Conservation (phyloP, 2,329 filamentous ascomycete genomes). For the Arthroderma sp. region DNA sequence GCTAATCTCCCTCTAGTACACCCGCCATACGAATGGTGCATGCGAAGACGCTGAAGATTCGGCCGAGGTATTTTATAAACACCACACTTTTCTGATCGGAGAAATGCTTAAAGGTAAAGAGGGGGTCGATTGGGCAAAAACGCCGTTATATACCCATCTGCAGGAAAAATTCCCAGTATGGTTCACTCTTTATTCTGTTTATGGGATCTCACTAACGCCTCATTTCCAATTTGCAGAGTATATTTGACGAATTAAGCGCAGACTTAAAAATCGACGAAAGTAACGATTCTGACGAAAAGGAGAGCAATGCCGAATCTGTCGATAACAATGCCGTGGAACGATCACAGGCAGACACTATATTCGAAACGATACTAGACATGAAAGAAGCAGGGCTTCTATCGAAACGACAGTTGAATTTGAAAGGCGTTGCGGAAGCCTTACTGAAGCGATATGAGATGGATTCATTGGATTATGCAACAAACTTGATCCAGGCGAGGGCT, state of each 20-base stretch:
- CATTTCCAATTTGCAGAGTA: no score
- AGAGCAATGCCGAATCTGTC: slow-evolving; percentile 3
- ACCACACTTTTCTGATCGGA: slow-evolving; percentile 33
- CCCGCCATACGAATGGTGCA: slow-evolving; percentile 28
- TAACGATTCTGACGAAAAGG: slow-evolving; percentile 10
- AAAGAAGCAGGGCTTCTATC: slow-evolving; percentile 28
- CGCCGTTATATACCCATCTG: slow-evolving; percentile 32
- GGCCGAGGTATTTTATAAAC: slow-evolving; percentile 33
- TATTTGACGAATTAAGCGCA: no score
- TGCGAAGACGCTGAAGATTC: slow-evolving; percentile 34
- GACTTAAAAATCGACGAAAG: not conserved
- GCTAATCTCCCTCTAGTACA: slow-evolving; percentile 20
- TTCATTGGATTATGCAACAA: slow-evolving; percentile 22
- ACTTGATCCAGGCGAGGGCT: slow-evolving; percentile 24
- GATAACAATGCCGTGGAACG: slow-evolving; percentile 15
- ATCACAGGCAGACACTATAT: slow-evolving; percentile 25
- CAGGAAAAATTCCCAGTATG: slow-evolving; percentile 30
- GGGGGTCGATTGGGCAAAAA: slow-evolving; percentile 31
- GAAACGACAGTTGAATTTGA: slow-evolving; percentile 28
- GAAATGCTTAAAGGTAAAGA: slow-evolving; percentile 35
- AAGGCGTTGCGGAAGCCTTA: slow-evolving; percentile 20
- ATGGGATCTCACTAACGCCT: no score
- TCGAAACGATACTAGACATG: slow-evolving; percentile 24
- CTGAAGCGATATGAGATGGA: slow-evolving; percentile 23
- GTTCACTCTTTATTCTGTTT: not conserved